Evolutionary conservation across 345 rosid genomes (phyloP), one percentile per base, ranked within the genome.

Genomic region (Heritiera littoralis): DNA sequence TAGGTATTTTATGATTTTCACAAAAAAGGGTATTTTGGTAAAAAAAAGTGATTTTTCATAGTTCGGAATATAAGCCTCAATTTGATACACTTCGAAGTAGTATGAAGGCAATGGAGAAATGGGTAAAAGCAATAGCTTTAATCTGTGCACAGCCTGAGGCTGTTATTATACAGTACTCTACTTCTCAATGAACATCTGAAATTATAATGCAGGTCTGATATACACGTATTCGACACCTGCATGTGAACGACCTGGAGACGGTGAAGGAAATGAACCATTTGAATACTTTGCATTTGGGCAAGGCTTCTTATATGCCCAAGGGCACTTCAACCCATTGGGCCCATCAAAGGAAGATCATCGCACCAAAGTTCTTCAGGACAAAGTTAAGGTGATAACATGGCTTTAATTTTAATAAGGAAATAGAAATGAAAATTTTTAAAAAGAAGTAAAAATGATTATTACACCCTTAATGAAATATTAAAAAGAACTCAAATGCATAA

Each of bases 331-430:
- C 92, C 95, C 14, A 81, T 5, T 93, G 97, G 98, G 90, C 89
- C 40, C 86, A 86, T 72, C 98, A 88, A 81, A 85, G 93, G 70
- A 88, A 87, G 69, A 85, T 93, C 41, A 86, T 93, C 3, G 95
- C 97, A 6, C 95, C 98, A 0, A 90, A 91, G 83, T 93, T 92
- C 87, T 88, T 89, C 79, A 82, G 60, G 93, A 93, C 76, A 92
- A 90, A 82, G 94, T 89, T 80, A 92, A 93, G 95, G 97, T 92
- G 54, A 11, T 23, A 23, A 23, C 28, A 23, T 23, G 41, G 48
- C 48, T 45, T 45, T 45, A 45, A 45, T 45, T 45, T 23, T 23
- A 23, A 23, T 23, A 23, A 23, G 28, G 28, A 23, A 23, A 23
- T 23, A 23, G 28, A 23, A 23, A 23, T 23, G 28, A 23, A 23